Conservation (phyloP, 768 basidiomycete genomes). For the Rhodotorula sphaerocarpa region DNA sequence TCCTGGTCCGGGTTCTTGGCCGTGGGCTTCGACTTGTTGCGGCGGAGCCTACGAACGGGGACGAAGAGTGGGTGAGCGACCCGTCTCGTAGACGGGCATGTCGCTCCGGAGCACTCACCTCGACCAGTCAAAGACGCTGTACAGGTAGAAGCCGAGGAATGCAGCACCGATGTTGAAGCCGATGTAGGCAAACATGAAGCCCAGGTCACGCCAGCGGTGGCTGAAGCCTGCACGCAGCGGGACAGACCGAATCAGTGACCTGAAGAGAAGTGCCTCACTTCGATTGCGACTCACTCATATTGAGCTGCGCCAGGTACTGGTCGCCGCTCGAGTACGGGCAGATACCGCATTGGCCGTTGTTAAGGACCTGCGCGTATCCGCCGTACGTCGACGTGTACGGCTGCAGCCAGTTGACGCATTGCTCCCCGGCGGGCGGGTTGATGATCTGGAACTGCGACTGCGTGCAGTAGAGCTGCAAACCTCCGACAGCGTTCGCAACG, state of each 20-base stretch:
- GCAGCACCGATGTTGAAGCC: constrained; percentile 24
- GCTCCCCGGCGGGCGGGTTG: constrained; percentile 34
- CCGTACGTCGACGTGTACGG: constrained; percentile 15
- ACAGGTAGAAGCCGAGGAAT: constrained; percentile 26
- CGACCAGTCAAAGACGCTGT: constrained; percentile 17
- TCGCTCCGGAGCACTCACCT: not conserved
- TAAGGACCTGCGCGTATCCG: constrained; percentile 33
- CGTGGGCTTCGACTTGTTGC: too few relatives aligned
- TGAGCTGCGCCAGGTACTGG: constrained; percentile 31
- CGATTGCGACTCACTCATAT: constrained; percentile 7
- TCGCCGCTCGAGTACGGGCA: constrained; percentile 32
- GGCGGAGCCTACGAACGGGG: too few relatives aligned
- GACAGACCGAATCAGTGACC: not conserved
- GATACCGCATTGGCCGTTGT: constrained; percentile 23
- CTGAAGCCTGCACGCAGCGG: not conserved
- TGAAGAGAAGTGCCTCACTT: too few relatives aligned
- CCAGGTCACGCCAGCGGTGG: constrained; percentile 31
- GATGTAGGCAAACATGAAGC: constrained; percentile 25
- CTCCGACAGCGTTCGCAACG: constrained; percentile 33
- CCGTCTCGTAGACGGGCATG: too few relatives aligned
- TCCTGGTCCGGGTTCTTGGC: too few relatives aligned
- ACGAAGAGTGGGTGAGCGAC: too few relatives aligned
- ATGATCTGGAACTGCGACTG: constrained; percentile 22
- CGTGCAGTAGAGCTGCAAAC: constrained; percentile 24
- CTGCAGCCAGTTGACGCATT: constrained; percentile 32